Percentiles rank a stretch among this genome's conserved stretches.
Evolutionary conservation across 208 protist species (phyloP).

Genomic region (Strigomonas galati): DNA sequence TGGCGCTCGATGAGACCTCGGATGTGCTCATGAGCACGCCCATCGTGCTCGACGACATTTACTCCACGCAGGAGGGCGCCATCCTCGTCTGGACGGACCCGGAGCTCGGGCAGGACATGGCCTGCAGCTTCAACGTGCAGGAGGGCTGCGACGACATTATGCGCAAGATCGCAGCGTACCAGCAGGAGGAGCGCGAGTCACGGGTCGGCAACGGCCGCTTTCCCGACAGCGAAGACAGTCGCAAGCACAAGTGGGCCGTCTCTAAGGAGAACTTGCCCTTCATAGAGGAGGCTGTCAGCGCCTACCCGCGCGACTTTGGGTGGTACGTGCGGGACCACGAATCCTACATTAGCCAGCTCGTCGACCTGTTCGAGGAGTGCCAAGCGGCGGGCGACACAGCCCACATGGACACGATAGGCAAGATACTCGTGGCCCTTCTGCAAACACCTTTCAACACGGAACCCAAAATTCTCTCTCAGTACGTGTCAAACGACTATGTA

Average conservation of each 20-base stretch:
- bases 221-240: slow-evolving; percentile 7
- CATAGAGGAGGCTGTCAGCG: slow-evolving; percentile 45
- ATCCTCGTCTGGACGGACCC: slow-evolving; percentile 76
- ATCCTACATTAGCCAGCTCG: slow-evolving; percentile 52
- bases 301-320: slow-evolving; percentile 56
- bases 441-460: slow-evolving; percentile 65
- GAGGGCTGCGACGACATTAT: slow-evolving; percentile 60
- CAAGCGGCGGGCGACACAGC: slow-evolving; percentile 26
- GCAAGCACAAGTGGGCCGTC: slow-evolving; percentile 38
- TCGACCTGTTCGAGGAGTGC: slow-evolving; percentile 41
- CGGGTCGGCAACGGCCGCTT: slow-evolving; percentile 7
- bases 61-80: slow-evolving; percentile 62
- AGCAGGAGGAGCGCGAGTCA: slow-evolving; percentile 21
- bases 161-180: slow-evolving; percentile 40
- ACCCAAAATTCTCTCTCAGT: slow-evolving; percentile 66
- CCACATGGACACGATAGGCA: slow-evolving; percentile 34
- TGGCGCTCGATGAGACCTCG: slow-evolving; percentile 39
- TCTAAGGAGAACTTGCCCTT: slow-evolving; percentile 47
- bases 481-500: slow-evolving; percentile 58
- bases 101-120: slow-evolving; percentile 51
- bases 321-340: slow-evolving; percentile 44
- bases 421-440: slow-evolving; percentile 53
- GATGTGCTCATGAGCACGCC: slow-evolving; percentile 68
- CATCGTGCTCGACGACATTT: slow-evolving; percentile 55
- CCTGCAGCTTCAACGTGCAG: slow-evolving; percentile 67